Base-by-base conservation (phyloP, 225 moss, liverwort and hornwort species). In the Climacium dendroides region DNA sequence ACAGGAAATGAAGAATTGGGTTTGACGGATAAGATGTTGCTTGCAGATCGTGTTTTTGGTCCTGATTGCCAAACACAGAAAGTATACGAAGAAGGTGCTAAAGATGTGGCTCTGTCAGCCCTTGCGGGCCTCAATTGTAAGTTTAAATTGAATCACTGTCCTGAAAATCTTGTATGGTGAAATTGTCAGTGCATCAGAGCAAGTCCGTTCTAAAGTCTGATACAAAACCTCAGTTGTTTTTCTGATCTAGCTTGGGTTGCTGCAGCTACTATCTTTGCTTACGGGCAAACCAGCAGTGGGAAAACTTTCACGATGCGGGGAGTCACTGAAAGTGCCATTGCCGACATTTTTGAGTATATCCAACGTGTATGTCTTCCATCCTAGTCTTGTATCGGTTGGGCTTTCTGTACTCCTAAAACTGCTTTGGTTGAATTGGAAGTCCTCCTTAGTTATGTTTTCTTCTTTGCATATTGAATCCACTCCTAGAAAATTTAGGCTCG, bases 221-320 rank as follows among this genome's bases (percentile, higher is more conserved):
- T 13, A 22, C 10, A 45, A 53, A 35, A 34, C 17, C 78, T 77
- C 25, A 22, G 8, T 34, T 80, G 12, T 20, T 35, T 22, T 50
- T n/a, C 85, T 94, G 85, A 90, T 79, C 39, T 66, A 47, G 32
- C 43, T 86, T 59, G 78, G 59, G 55, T 86, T 62, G 15, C 34
- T 90, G 91, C 94, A 98, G 96, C 99, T 72, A 99, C 99, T 54
- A 99, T 99, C 81, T 99, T 99, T 78, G 99, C 99, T 11, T 99
- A 99, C 72, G 99, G 99, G 19, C 99, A 99, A 87, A 99, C 97
- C 47, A 99, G 99, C 95, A 99, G 99, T 85, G 99, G 99, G 14
- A 99, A 99, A 83, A 99, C 99, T 22, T 99, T 88, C 89, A 99
- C 99, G 15, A 99, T 99, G 99, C 90, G 96, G 64, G 99, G 97